Percentiles rank a stretch among this genome's conserved stretches.
phyloP scores from a whole-genome alignment of 1,139 yeast species.

The Debaryomyces coudertii region DNA sequence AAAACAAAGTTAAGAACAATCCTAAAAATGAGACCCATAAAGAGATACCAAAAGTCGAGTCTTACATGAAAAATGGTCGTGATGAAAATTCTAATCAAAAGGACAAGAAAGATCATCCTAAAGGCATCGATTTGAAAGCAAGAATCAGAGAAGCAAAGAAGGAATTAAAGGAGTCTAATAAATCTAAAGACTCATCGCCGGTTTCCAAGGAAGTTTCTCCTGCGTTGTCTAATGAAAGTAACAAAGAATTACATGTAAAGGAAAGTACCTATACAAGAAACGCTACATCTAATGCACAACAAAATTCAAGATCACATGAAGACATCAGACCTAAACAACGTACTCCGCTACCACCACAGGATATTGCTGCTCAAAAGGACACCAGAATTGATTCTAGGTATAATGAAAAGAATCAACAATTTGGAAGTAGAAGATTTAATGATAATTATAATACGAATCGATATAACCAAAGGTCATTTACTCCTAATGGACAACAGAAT shows the following conservation, averaged over 20 bases:
- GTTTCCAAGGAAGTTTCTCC: constrained; percentile 11
- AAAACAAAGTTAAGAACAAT: constrained; percentile 9
- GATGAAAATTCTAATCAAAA: constrained; percentile 10
- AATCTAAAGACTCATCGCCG: constrained; percentile 4
- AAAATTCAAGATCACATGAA: constrained; percentile 4
- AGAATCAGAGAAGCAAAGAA: constrained; percentile 29
- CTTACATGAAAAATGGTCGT: constrained; percentile 5
- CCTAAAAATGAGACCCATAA: constrained; percentile 11
- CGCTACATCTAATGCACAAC: not conserved
- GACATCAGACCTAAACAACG: constrained; percentile 11
- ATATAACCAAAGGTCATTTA: constrained; percentile 9
- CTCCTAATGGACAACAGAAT: constrained; percentile 2
- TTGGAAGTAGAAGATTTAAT: constrained; percentile 8
- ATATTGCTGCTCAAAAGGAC: constrained; percentile 14
- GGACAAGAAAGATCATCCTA: constrained; percentile 9
- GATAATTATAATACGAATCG: constrained; percentile 10
- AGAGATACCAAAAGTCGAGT: constrained; percentile 10
- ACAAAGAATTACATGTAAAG: not conserved
- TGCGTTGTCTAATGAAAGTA: not conserved
- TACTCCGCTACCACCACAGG: constrained; percentile 23
- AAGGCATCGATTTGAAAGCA: constrained; percentile 22
- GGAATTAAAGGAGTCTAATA: constrained; percentile 20
- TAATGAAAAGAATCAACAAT: constrained; percentile 5
- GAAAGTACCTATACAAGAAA: not conserved
- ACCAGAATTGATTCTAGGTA: constrained; percentile 6